Percentiles rank a stretch among this genome's conserved stretches.
These are phyloP conservation scores for Acorus calamus DNA, from an alignment of 106 monocot genomes.

Conservation along the genomic window DNA sequence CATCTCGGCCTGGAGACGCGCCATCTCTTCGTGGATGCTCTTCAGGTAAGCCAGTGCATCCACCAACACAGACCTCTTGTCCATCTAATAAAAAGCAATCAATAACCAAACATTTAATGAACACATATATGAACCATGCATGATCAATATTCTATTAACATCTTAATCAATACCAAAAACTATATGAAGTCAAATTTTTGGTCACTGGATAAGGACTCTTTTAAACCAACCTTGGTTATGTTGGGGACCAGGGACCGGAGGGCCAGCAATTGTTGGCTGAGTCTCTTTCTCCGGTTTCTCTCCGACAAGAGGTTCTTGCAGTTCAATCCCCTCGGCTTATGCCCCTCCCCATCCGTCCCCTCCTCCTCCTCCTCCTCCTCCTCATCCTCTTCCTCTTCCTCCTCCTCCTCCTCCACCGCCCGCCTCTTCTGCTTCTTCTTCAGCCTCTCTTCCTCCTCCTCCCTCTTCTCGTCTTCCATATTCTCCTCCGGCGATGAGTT, in stretches of 20 bases:
- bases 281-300: slow-evolving; percentile 1
- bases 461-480: too few relatives aligned
- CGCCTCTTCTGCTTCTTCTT: neutral
- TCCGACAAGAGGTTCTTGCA: slow-evolving; percentile 7
- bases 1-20: neutral
- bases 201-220: neutral
- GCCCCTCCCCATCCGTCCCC: neutral
- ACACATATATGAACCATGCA: neutral
- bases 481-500: too few relatives aligned
- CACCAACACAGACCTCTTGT: slow-evolving; percentile 6
- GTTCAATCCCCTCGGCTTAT: neutral
- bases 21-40: slow-evolving; percentile 3
- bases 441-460: too few relatives aligned
- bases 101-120: too few relatives aligned
- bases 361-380: neutral
- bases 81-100: neutral
- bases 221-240: slow-evolving; percentile 2
- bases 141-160: neutral
- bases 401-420: neutral
- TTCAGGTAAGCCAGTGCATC: slow-evolving; percentile 1
- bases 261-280: neutral
- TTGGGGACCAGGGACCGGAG: neutral
- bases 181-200: neutral
- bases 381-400: too few relatives aligned
- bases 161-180: neutral